Evolutionary conservation across 2,329 filamentous ascomycete genomes (phyloP), one percentile per base, ranked within the genome.

Genomic region (Alternaria sp.): DNA sequence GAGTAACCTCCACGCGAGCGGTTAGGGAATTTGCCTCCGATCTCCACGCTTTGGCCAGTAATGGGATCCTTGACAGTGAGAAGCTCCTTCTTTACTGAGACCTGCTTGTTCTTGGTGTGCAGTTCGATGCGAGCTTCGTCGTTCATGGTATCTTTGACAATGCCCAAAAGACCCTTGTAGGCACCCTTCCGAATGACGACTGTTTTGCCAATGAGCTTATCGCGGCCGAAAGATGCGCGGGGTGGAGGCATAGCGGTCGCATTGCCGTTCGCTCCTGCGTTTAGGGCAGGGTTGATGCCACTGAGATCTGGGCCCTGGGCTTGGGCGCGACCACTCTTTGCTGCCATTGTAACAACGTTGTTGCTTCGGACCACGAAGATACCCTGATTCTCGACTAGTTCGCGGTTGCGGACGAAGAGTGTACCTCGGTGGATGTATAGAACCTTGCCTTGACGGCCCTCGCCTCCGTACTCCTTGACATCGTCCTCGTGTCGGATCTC

Each of bases 101-200:
- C 88, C 16, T 92, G 91, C 84, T 97, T 98, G 81, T 90, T 92
- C 83, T 97, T 97, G 6, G 94, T 94, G 76, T 98, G 94, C 40
- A 99, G 83, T 80, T 99, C 95, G 43, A 99, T 91, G 65, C 94
- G 91, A 30, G 93, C 94, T 72, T 91, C 88, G 4, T 87, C 87
- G 70, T 96, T 94, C 7, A 92, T 97, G 1, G 94, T 91, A 75
- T 98, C 94, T 77, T 97, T 97, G 70, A 99, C 94, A 67, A 97
- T 97, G 70, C 95, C 95, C 43, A 98, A 84, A 44, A 97, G 85
- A 58, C 94, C 94, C 81, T 99, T 99, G 83, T 94, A 93, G 22
- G 91, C 89, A 28, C 95, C 95, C 75, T 90, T 93, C 59, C 90
- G 88, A 73, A 98, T 91, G 53, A 90, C 92, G 45, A 98, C 93